phyloP scores from a whole-genome alignment of 2,329 filamentous ascomycete genomes.

The Trichocomaceae sp. region DNA sequence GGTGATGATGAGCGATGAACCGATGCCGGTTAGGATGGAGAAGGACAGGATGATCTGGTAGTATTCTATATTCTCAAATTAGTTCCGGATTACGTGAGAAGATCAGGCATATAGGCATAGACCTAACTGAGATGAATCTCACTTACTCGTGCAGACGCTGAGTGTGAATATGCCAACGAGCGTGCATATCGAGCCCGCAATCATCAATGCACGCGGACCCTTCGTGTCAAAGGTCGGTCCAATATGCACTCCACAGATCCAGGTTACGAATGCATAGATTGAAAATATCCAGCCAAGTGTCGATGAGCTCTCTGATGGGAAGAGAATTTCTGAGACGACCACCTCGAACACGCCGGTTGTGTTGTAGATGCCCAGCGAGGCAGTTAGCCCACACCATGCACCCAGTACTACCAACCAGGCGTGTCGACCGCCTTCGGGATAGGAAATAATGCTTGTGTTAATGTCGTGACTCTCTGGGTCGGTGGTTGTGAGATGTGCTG shows the following conservation, averaged over 20 bases:
- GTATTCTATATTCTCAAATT: too few species aligned
- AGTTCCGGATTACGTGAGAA: too few species aligned
- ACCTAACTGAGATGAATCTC: neutral
- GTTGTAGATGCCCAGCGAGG: conserved; percentile 35
- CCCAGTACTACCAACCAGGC: conserved; percentile 24
- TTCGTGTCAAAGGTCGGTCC: conserved; percentile 28
- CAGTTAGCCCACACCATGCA: conserved; percentile 27
- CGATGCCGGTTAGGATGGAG: conserved; percentile 34
- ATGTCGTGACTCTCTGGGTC: neutral
- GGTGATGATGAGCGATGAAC: conserved; percentile 34
- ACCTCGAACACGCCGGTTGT: conserved; percentile 23
- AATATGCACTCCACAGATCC: conserved; percentile 23
- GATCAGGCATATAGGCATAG: too few species aligned
- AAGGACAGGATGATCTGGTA: conserved; percentile 40
- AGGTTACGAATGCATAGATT: conserved; percentile 24
- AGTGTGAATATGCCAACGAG: conserved; percentile 17
- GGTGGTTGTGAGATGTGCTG: neutral
- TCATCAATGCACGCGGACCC: conserved; percentile 21
- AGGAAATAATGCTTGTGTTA: conserved; percentile 9
- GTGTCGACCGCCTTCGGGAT: conserved; percentile 21
- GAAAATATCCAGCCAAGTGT: conserved; percentile 25
- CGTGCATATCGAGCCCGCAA: conserved; percentile 17
- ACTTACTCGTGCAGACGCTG: conserved; percentile 19
- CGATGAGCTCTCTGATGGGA: conserved; percentile 11
- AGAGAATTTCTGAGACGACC: conserved; percentile 15